Percentiles rank a stretch among this genome's conserved stretches.
These are phyloP conservation scores for Tetrahymena borealis DNA, from an alignment of 73 alveolate species.

Conservation along the genomic window DNA sequence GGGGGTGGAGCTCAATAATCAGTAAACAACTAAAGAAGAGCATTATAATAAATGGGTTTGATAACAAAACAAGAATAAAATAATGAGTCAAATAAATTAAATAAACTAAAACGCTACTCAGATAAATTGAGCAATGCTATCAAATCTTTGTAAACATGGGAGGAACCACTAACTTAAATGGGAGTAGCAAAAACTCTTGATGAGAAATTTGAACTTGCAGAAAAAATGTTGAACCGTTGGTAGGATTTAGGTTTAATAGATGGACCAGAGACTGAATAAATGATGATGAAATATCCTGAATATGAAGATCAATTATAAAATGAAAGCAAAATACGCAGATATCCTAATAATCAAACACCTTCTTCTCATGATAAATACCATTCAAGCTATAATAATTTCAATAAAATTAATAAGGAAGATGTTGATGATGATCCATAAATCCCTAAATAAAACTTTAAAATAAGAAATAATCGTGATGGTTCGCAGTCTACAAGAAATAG, in stretches of 20 bases:
- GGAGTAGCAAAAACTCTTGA: background rate
- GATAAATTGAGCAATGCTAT: background rate
- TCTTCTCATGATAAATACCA: background rate
- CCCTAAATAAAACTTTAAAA: background rate
- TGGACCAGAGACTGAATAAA: background rate
- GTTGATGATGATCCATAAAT: background rate
- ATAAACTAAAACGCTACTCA: background rate
- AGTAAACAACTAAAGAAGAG: background rate
- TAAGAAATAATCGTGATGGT: background rate
- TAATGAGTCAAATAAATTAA: background rate
- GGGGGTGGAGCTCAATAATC: background rate
- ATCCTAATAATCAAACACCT: background rate
- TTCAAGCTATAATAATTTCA: background rate
- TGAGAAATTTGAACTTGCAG: background rate
- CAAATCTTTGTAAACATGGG: background rate
- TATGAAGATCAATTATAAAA: background rate
- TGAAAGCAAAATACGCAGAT: background rate
- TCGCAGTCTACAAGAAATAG: background rate
- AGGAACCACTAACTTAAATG: background rate
- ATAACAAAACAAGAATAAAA: background rate
- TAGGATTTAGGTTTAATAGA: background rate
- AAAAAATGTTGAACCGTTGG: background rate
- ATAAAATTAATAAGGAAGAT: background rate
- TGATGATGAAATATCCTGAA: background rate
- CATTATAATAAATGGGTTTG: background rate